Evolutionary conservation across 106 monocot genomes (phyloP), one percentile per base, ranked within the genome.

Genomic region (Apostasia shenzhenica): DNA sequence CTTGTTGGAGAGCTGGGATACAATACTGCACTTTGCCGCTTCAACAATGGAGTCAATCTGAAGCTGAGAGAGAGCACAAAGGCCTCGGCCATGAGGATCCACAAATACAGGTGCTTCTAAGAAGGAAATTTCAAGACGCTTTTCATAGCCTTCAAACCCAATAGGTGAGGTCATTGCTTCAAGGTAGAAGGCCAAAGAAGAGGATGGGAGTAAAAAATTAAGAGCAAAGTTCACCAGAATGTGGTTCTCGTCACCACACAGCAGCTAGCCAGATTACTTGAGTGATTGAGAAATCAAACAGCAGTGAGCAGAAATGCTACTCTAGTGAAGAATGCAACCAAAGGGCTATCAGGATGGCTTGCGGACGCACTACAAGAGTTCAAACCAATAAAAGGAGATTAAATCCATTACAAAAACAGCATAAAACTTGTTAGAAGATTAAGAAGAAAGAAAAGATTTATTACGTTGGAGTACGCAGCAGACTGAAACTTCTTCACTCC

Each of bases 391-490:
- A 2, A 61, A 44, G 1, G 37, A 0, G 67, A 71, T 50, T 78
- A 71, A 42, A 53, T 38, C 0, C 7, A 48, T 14, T 41, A 53
- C 6, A 64, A 3, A 57, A 53, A 13, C 45, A 6, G 37, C 12
- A 61, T 2, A 7, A 41, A 7, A 40, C 2, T 37, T 4, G 64
- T 60, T 1, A 60, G 38, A 5, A 4, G 6, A 5, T 50, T 6
- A 38, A 48, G 52, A 55, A 74, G 43, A 47, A 13, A n/a, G 44
- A n/a, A 42, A 61, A 11, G 10, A 3, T 12, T 77, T 11, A 60
- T 82, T 84, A 93, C 93, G 93, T 93, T 93, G 81, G 86, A 93
- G 89, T 93, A 93, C 41, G 86, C 93, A 86, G 93, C 93, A 82
- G 93, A 89, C 13, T 80, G 79, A 76, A 89, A 94, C 80, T 94